Evolutionary conservation across 2,329 filamentous ascomycete genomes (phyloP).

Genomic region (Hirsutella rhossiliensis): DNA sequence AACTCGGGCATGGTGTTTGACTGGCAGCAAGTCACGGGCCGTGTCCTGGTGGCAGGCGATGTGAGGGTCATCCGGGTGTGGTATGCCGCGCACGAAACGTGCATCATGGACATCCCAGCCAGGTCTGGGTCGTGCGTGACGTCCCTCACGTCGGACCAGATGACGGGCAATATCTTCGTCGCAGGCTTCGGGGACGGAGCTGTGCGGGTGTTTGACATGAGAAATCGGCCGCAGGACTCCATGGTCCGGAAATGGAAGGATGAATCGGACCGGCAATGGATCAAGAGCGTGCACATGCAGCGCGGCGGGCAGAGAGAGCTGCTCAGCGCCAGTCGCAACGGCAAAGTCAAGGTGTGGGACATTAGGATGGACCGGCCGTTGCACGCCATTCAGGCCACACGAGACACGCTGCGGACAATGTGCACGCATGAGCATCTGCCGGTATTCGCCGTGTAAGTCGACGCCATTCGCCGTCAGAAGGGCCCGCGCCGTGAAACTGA

Average conservation of each 20-base stretch:
- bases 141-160: constrained; percentile 90
- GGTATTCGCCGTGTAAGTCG: constrained; percentile 79
- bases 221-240: constrained; percentile 68
- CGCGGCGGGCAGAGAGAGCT: constrained; percentile 87
- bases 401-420: constrained; percentile 68
- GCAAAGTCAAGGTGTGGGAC: constrained; percentile 93
- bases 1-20: constrained; percentile 96
- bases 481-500: constrained; percentile 10
- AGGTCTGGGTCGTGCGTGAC: constrained; percentile 93
- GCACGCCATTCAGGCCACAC: constrained; percentile 61
- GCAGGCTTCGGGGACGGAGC: constrained; percentile 95
- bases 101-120: constrained; percentile 85
- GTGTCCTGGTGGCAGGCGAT: constrained; percentile 89
- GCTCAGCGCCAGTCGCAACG: constrained; percentile 79
- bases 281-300: constrained; percentile 94
- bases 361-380: constrained; percentile 75
- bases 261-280: constrained; percentile 74
- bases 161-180: constrained; percentile 91
- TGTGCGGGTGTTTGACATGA: constrained; percentile 86
- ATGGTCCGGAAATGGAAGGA: constrained; percentile 98
- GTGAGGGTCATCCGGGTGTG: constrained; percentile 92
- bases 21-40: constrained; percentile 96
- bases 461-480: too few relatives aligned
- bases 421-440: constrained; percentile 94
- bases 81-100: constrained; percentile 90